Evolutionary conservation across 495 filamentous ascomycete genomes (phyloP).

Genomic region (Penicillium subrubescens): DNA sequence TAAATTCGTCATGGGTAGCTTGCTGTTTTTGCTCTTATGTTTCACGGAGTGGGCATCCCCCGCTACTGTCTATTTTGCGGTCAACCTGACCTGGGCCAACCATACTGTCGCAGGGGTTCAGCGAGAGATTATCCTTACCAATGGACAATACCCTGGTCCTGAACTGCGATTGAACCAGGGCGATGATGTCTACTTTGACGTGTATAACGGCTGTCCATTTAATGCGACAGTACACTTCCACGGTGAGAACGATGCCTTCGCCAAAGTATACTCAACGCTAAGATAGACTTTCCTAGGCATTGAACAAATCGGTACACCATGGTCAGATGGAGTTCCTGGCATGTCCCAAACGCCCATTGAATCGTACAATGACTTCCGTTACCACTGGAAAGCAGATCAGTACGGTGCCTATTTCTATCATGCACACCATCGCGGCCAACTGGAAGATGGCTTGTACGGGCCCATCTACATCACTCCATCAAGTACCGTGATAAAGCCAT

Average conservation of each 20-base stretch:
- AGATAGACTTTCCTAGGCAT: constrained; percentile 26
- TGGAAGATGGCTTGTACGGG: constrained; percentile 60
- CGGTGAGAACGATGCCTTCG: constrained; percentile 26
- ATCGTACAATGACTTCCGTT: constrained; percentile 47
- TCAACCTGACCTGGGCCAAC: constrained; percentile 37
- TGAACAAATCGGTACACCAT: constrained; percentile 46
- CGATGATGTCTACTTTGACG: constrained; percentile 61
- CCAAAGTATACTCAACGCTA: background rate
- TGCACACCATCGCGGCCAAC: constrained; percentile 51
- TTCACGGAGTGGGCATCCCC: constrained; percentile 21
- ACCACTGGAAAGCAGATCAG: constrained; percentile 44
- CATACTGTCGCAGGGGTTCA: constrained; percentile 30
- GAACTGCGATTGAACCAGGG: constrained; percentile 60
- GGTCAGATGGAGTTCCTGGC: constrained; percentile 58
- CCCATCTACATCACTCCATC: constrained; percentile 49
- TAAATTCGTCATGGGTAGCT: constrained; percentile 3
- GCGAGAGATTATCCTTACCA: constrained; percentile 58
- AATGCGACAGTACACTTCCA: constrained; percentile 58
- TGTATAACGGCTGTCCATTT: constrained; percentile 57
- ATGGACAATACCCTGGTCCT: constrained; percentile 63
- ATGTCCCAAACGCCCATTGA: constrained; percentile 48
- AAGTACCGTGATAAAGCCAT: constrained; percentile 41
- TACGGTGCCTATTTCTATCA: constrained; percentile 50
- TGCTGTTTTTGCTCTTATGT: constrained; percentile 15
- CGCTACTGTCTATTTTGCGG: constrained; percentile 33